Evolutionary conservation across 192 early-diverging fungal genomes (phyloP), one percentile per base, ranked within the genome.

Genomic region (Mortierella claussenii): DNA sequence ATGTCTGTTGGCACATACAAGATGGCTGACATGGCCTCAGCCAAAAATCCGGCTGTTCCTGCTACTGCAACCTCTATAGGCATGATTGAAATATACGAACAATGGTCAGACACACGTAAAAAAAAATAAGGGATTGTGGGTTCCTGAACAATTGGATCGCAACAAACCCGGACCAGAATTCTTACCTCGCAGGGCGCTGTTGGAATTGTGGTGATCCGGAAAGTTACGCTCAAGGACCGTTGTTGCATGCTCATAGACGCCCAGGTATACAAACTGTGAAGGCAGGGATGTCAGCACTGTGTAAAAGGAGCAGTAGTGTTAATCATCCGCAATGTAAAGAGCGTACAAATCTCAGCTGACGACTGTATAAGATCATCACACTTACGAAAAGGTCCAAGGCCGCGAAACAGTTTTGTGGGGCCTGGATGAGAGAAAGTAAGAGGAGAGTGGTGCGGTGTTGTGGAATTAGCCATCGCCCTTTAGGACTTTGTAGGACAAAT

Each of bases 1-100:
- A 75, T 75, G n/a, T 75, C 71, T 26, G 71, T 75, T 24, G 71
- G 71, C 27, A 75, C 71, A 42, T 75, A 75, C 0, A 75, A 31
- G 31, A 28, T n/a, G 2, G 71, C 71, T 6, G 71, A 65, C 7
- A 75, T 27, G 13, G 63, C 58, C 44, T 75, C 71, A 13, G 71
- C 71, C 43, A 75, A 33, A 37, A 75, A 75, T 55, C 71, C 71
- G 32, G 71, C 71, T 24, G 71, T 64, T 43, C 71, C 71, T 15
- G 71, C 71, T 9, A 75, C 71, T 7, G 71, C 71, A 13, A 75
- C 49, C 63, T 75, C 71, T 74, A 51, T 49, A n/a, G n/a, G n/a
- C n/a, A n/a, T n/a, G n/a, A n/a, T n/a, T n/a, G n/a, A n/a, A n/a
- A n/a, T n/a, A n/a, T n/a, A n/a, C n/a, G n/a, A n/a, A n/a, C n/a